Conservation (phyloP, 176 grass and related monocot species). For the Hordeum marinum region DNA sequence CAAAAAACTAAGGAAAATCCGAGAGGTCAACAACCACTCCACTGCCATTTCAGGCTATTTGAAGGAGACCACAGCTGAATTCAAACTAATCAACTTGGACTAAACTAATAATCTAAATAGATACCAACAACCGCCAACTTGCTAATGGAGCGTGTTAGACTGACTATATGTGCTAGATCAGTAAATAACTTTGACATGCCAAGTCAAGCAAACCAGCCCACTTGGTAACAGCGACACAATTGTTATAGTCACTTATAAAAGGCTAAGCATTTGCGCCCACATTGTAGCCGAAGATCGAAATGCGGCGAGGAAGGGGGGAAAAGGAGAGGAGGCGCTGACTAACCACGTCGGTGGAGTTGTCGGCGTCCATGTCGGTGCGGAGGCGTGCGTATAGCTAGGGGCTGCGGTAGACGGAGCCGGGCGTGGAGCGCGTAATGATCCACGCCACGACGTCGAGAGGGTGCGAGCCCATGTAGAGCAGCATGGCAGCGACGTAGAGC, state of each 20-base stretch:
- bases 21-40: background rate
- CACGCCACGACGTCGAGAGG: constrained; percentile 75
- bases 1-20: constrained; percentile 5
- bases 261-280: background rate
- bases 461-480: constrained; percentile 88
- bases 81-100: constrained; percentile 13
- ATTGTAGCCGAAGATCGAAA: background rate
- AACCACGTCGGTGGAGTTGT: constrained; percentile 86
- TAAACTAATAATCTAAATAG: constrained; percentile 26
- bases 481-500: constrained; percentile 89
- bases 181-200: background rate
- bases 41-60: constrained; percentile 3
- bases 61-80: constrained; percentile 6
- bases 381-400: constrained; percentile 77
- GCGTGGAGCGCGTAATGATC: constrained; percentile 66
- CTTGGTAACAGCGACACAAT: background rate
- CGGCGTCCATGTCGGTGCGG: constrained; percentile 81
- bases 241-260: constrained; percentile 3
- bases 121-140: background rate
- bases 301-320: background rate
- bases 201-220: background rate
- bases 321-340: constrained; percentile 14
- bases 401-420: constrained; percentile 87
- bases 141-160: background rate
- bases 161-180: background rate